A percentile compares a stretch with the other conserved stretches of the same genome.
Evolutionary conservation across 2,329 filamentous ascomycete species (phyloP).

Genomic region (Coniochaeta sp.): DNA sequence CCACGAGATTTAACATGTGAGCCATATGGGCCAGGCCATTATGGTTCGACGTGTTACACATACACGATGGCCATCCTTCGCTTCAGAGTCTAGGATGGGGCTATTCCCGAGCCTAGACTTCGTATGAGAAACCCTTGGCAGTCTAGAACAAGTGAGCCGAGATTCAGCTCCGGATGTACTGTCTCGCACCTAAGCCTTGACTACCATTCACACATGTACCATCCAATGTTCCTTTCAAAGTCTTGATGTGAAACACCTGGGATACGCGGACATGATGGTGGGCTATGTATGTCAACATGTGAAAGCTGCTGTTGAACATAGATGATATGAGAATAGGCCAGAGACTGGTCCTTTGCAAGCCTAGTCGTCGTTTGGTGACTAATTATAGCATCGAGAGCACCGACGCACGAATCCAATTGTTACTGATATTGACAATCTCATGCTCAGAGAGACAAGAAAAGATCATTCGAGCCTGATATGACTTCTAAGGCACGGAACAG

Average conservation of each 20-base stretch:
- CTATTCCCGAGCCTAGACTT: not conserved
- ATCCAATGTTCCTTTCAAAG: not conserved
- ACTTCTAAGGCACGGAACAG: too few species aligned
- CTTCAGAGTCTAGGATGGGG: not conserved
- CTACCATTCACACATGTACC: not conserved
- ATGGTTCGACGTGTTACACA: not conserved
- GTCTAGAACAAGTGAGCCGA: not conserved
- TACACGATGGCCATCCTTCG: not conserved
- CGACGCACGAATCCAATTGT: too few species aligned
- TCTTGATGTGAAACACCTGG: not conserved
- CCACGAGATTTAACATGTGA: not conserved
- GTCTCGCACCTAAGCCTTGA: not conserved
- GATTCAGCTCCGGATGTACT: not conserved
- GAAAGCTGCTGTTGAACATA: not conserved
- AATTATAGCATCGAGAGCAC: too few species aligned
- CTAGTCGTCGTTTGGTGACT: not conserved
- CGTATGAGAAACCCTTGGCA: not conserved
- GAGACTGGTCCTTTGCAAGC: not conserved
- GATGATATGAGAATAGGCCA: not conserved
- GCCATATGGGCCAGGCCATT: not conserved
- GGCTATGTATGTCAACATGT: not conserved
- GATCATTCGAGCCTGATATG: too few species aligned
- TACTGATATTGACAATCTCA: too few species aligned
- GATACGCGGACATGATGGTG: not conserved
- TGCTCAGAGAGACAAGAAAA: too few species aligned